phyloP scores from a whole-genome alignment of 2,329 filamentous ascomycete species.

The Fusarium caatingaense region DNA sequence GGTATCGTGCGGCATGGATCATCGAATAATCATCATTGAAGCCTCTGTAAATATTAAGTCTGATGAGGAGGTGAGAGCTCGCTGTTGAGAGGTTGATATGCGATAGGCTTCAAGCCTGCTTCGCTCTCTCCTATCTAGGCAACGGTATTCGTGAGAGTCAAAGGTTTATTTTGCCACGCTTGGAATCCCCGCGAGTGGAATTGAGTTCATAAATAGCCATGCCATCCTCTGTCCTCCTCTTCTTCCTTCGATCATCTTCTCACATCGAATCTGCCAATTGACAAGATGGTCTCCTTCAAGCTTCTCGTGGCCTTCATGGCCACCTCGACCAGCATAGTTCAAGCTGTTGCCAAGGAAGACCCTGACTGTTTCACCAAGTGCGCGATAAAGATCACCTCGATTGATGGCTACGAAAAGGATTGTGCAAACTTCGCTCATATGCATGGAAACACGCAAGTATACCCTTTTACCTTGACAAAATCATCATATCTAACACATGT shows the following conservation, averaged over 20 bases:
- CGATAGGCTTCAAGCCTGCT: not conserved
- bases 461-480: rapidly evolving
- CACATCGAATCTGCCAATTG: not conserved
- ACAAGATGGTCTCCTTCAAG: not conserved
- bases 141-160: not conserved
- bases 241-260: rapidly evolving
- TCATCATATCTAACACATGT: not conserved
- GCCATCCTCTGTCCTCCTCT: not conserved
- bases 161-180: not conserved
- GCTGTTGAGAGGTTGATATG: not conserved
- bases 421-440: not conserved
- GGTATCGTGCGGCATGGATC: not conserved
- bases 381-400: not conserved
- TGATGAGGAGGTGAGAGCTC: not conserved
- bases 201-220: not conserved
- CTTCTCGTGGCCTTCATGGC: not conserved
- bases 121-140: not conserved
- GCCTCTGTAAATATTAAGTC: not conserved
- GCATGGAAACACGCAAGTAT: not conserved
- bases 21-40: not conserved
- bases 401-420: not conserved
- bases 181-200: rapidly evolving
- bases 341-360: not conserved
- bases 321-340: not conserved
- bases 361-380: not conserved